Evolutionary conservation across 1,284 basidiomycete genomes (phyloP).

Genomic region (Cryptococcus sp.): DNA sequence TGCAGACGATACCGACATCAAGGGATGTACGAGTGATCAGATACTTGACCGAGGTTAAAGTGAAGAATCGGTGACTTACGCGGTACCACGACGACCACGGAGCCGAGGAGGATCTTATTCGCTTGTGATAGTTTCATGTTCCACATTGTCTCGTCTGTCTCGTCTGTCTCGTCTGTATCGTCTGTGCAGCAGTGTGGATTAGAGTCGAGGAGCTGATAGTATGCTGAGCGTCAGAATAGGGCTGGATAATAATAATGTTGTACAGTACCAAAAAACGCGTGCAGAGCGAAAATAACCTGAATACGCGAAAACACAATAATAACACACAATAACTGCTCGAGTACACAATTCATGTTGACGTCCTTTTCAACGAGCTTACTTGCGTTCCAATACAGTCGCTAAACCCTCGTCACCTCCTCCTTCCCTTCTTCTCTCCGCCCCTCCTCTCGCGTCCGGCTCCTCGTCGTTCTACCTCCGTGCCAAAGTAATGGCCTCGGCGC

Average conservation of each 20-base stretch:
- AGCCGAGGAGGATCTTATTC: conserved; percentile 40
- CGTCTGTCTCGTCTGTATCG: too few species aligned
- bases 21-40: neutral
- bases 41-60: neutral
- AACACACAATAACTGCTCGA: neutral
- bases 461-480: too few species aligned
- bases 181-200: too few species aligned
- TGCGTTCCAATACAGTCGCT: neutral
- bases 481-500: too few species aligned
- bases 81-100: conserved; percentile 37
- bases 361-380: neutral
- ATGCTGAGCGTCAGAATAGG: too few species aligned
- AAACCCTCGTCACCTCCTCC: neutral
- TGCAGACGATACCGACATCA: conserved; percentile 7
- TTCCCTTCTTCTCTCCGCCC: neutral
- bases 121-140: conserved; percentile 33
- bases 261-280: too few species aligned
- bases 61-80: conserved; percentile 20
- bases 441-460: too few species aligned
- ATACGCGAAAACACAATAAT: too few species aligned
- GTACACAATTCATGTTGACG: neutral
- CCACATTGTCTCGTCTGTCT: too few species aligned
- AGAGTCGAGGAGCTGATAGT: too few species aligned
- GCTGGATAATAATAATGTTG: too few species aligned
- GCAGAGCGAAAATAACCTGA: too few species aligned